These are phyloP conservation scores for Centaurea solstitialis DNA, from an alignment of 129 eudicot genomes.

Conservation along the genomic window DNA sequence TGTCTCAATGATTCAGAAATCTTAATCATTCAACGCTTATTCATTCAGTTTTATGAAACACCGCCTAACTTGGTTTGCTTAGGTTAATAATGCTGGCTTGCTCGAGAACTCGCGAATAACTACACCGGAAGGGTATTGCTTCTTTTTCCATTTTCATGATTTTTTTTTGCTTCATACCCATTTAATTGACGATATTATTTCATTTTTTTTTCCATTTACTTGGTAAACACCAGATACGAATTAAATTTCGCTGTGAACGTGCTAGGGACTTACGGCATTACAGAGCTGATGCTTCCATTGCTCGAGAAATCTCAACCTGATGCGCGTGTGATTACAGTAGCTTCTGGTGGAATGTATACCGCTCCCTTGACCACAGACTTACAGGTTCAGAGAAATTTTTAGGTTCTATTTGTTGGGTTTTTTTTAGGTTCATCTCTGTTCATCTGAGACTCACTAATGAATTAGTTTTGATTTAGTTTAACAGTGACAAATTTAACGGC, in stretches of 20 bases:
- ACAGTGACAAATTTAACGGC: conserved; percentile 50
- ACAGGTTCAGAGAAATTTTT: conserved; percentile 47
- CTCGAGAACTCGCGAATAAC: conserved; percentile 57
- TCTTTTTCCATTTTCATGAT: not conserved
- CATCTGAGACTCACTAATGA: not conserved
- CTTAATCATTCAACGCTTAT: not conserved
- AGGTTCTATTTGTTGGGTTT: not conserved
- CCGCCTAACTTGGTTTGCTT: not conserved
- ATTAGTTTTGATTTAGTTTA: conserved; percentile 54
- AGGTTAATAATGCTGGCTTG: conserved; percentile 94
- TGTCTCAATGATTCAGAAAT: not conserved
- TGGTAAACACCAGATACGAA: conserved; percentile 56
- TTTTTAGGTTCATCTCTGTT: not conserved
- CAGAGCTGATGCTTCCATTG: conserved; percentile 79
- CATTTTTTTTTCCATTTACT: not conserved
- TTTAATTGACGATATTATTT: not conserved
- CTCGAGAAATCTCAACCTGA: conserved; percentile 85
- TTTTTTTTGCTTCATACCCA: not conserved
- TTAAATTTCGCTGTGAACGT: conserved; percentile 90
- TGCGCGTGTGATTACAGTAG: conserved; percentile 88
- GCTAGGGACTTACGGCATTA: conserved; percentile 74
- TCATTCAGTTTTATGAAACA: not conserved
- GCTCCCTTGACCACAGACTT: conserved; percentile 74
- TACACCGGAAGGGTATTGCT: conserved; percentile 84
- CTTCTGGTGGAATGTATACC: conserved; percentile 93